Conservation (phyloP, 495 filamentous ascomycete species). For the Aspergillus indologenus region DNA sequence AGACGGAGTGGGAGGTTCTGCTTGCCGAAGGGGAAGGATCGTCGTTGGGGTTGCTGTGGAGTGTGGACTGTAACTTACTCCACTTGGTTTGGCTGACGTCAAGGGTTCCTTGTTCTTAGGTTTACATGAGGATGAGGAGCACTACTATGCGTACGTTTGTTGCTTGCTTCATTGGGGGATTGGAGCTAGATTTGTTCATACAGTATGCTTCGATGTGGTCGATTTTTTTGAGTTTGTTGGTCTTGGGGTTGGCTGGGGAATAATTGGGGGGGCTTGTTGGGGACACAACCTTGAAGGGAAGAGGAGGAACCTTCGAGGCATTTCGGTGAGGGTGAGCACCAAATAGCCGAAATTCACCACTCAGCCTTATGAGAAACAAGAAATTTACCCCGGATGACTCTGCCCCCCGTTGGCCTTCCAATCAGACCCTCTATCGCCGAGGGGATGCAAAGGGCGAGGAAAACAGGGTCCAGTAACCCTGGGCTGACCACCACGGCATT, state of each 20-base stretch:
- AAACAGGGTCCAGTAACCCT: background rate
- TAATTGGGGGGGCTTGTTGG: background rate
- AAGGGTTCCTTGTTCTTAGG: no score
- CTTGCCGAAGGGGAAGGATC: background rate
- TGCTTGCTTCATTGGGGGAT: no score
- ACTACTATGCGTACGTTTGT: no score
- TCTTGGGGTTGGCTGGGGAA: background rate
- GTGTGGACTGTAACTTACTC: no score
- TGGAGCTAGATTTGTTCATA: no score
- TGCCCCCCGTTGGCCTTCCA: background rate
- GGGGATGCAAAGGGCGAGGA: no score
- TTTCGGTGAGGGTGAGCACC: background rate
- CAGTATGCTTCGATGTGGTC: no score
- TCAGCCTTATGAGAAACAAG: background rate
- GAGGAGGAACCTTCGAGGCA: background rate
- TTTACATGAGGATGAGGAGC: no score
- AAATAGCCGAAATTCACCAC: background rate
- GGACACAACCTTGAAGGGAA: no score
- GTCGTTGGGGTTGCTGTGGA: background rate
- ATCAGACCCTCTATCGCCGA: background rate
- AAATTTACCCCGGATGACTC: background rate
- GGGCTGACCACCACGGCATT: background rate
- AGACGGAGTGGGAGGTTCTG: no score
- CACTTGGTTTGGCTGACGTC: background rate
- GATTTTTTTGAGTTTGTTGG: no score